Conservation (phyloP, 192 early-diverging fungal species). For the Coemansia sp. region DNA sequence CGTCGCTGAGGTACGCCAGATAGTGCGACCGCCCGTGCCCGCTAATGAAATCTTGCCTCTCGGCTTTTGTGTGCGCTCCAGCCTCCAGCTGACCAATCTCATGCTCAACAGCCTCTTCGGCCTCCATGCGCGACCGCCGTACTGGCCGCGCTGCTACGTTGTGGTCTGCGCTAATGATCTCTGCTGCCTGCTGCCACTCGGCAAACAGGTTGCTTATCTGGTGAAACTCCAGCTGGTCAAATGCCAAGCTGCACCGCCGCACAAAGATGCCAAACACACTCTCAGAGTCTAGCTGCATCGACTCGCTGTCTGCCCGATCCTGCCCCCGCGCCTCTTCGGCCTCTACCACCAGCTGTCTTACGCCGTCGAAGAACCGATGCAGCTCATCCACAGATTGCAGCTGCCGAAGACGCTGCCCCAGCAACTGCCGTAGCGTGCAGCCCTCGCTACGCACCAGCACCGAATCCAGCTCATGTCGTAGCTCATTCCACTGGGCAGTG, state of each 20-base stretch:
- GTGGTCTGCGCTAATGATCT: background rate
- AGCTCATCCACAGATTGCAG: conserved; percentile 28
- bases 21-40: conserved; percentile 31
- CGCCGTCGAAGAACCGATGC: conserved; percentile 31
- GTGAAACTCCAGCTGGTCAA: conserved; percentile 51
- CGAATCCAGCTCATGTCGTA: background rate
- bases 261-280: conserved; percentile 47
- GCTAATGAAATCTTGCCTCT: background rate
- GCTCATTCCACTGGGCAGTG: conserved; percentile 1
- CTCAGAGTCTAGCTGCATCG: conserved; percentile 35
- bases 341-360: conserved; percentile 18
- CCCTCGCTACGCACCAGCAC: conserved; percentile 4
- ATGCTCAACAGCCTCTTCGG: conserved; percentile 27
- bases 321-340: conserved; percentile 7
- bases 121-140: conserved; percentile 20
- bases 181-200: conserved; percentile 20
- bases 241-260: conserved; percentile 45
- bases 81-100: conserved; percentile 28
- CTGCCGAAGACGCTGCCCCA: conserved; percentile 10
- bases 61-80: conserved; percentile 1
- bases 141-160: background rate
- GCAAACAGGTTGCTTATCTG: conserved; percentile 18
- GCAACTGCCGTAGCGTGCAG: conserved; percentile 12
- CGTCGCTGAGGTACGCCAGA: conserved; percentile 24
- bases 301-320: background rate